Percentiles rank a stretch among this genome's conserved stretches.
phyloP scores from a whole-genome alignment of 1,284 basidiomycete genomes.

The Heimioporus retisporus region DNA sequence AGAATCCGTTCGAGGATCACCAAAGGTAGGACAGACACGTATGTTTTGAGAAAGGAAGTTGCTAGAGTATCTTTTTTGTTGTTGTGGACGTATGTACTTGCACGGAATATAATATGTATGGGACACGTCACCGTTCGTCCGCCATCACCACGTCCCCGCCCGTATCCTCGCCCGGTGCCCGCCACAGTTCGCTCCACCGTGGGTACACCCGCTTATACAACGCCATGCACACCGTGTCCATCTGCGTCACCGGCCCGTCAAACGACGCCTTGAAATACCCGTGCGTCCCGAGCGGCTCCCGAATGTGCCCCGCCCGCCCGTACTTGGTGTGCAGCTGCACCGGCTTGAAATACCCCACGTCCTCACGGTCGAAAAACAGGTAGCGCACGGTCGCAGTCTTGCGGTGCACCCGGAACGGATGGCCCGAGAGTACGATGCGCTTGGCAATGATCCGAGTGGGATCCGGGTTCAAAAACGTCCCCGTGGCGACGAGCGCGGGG shows the following conservation, averaged over 20 bases:
- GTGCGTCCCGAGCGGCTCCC: conserved; percentile 96
- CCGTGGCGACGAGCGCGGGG: conserved; percentile 91
- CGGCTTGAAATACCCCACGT: conserved; percentile 95
- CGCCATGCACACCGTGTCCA: conserved; percentile 95
- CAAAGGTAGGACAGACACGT: no score
- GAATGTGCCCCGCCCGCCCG: conserved; percentile 93
- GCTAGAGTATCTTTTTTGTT: neutral
- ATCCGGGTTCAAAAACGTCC: conserved; percentile 90
- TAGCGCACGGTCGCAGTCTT: conserved; percentile 98
- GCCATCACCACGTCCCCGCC: conserved; percentile 35
- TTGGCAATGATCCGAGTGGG: conserved; percentile 95
- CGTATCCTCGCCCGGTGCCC: conserved; percentile 26
- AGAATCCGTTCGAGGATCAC: conserved; percentile 38
- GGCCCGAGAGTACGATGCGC: conserved; percentile 93
- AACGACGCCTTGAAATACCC: conserved; percentile 99
- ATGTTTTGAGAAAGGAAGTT: no score
- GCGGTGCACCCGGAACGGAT: conserved; percentile 98
- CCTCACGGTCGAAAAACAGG: conserved; percentile 98
- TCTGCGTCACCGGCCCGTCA: conserved; percentile 95
- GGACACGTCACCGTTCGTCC: conserved; percentile 11
- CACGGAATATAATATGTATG: neutral
- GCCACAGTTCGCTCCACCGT: conserved; percentile 77
- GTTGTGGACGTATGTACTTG: no score
- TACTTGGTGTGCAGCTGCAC: conserved; percentile 95
- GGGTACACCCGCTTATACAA: conserved; percentile 94